Base-by-base conservation (phyloP, 305 asterid genomes). In the Stenogyne calaminthoides region DNA sequence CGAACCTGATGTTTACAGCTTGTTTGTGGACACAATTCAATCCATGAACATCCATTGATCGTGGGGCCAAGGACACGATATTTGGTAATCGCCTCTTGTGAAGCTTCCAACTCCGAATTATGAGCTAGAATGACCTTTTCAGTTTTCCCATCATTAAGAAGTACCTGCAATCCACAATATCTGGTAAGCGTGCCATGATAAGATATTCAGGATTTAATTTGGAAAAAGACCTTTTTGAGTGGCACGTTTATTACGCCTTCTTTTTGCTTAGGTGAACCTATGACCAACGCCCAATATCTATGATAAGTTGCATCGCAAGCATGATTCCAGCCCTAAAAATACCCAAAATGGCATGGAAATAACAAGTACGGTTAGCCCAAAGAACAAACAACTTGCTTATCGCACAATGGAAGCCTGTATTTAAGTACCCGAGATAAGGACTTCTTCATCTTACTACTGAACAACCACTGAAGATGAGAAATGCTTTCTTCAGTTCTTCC, bases 41-140 rank as follows among this genome's bases (percentile, higher is more conserved):
- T 88, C 99, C 97, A 94, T 10, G 97, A 94, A 77, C 99, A 94
- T 39, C 99, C 97, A 66, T 91, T 91, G 78, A 93, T 88, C 72
- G 73, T 88, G 52, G 97, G 98, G 77, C 97, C 98, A 79, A 93
- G 91, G 54, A 94, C 87, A 36, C 96, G 89, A 78, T 88, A 94
- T 81, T 87, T 89, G 4, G 99, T 94, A 49, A 88, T 69, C 59
- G 97, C 99, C 77, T 89, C 96, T 68, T 91, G 95, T 76, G 91
- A 84, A 80, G 96, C 84, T 83, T 91, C 99, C 80, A 91, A 84
- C 58, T 91, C 89, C n/a, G 92, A 90, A 73, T 80, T 77, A 49
- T 78, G 83, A 67, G 97, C 88, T 84, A 94, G 82, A 69, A 91
- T 84, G 47, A 94, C 92, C 81, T 91, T 90, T 71, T 91, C 97